Evolutionary conservation across 192 early-diverging fungal species (phyloP).

Genomic region (Allomyces macrogynus): DNA sequence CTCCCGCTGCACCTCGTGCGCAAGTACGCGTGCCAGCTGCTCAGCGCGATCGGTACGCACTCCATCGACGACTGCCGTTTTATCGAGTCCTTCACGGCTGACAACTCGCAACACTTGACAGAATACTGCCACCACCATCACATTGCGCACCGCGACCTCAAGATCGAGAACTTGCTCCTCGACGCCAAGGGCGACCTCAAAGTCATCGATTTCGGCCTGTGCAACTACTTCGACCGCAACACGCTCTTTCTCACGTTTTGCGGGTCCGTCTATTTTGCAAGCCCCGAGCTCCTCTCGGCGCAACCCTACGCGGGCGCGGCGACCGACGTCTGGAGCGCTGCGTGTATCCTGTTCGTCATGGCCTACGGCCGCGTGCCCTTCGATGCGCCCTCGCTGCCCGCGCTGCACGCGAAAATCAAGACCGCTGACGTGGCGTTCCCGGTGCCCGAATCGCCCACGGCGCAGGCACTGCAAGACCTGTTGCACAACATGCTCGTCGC

Average conservation of each 20-base stretch:
- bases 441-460: too few relatives aligned
- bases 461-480: too few relatives aligned
- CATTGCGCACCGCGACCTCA: slow-evolving; percentile 55
- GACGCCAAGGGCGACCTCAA: slow-evolving; percentile 21
- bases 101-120: too few relatives aligned
- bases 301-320: slow-evolving; percentile 32
- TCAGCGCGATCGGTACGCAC: too few relatives aligned
- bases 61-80: too few relatives aligned
- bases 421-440: too few relatives aligned
- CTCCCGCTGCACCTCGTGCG: too few relatives aligned
- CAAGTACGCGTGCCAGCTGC: too few relatives aligned
- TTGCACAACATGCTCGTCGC: too few relatives aligned
- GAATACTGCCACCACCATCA: slow-evolving; percentile 35
- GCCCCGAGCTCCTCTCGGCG: slow-evolving; percentile 64
- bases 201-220: slow-evolving; percentile 82
- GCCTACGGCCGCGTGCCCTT: slow-evolving; percentile 37
- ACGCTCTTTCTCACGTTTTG: slow-evolving; percentile 63
- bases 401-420: slow-evolving; percentile 11
- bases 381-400: slow-evolving; percentile 23
- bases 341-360: slow-evolving; percentile 36
- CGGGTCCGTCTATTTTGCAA: slow-evolving; percentile 76
- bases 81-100: too few relatives aligned
- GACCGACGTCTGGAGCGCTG: slow-evolving; percentile 38
- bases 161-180: slow-evolving; percentile 68
- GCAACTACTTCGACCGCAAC: slow-evolving; percentile 51